These are phyloP conservation scores for Oryza australiensis DNA, from an alignment of 176 grass and related monocot species.

Conservation along the genomic window DNA sequence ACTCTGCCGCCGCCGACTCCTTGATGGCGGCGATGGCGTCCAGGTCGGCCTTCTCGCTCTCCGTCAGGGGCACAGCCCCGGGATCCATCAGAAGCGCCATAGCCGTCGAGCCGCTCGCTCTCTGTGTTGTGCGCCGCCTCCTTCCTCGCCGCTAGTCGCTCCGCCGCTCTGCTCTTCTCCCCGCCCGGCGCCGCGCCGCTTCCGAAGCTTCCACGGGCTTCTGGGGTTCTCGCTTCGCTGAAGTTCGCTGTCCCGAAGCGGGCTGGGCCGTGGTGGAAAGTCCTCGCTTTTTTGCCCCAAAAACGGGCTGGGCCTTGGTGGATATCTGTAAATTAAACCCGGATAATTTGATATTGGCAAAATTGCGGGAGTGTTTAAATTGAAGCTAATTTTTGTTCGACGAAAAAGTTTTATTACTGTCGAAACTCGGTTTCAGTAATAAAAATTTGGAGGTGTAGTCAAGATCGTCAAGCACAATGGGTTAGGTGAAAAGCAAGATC, in stretches of 20 bases:
- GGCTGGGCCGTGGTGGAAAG: background rate
- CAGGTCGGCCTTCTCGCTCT: conserved; percentile 75
- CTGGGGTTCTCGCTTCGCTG: background rate
- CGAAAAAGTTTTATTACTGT: no score
- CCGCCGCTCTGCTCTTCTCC: background rate
- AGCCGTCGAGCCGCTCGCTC: background rate
- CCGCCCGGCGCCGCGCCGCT: conserved; percentile 26
- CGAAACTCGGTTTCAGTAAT: no score
- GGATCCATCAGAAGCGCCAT: conserved; percentile 89
- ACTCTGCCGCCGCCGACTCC: conserved; percentile 70
- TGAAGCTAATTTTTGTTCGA: no score
- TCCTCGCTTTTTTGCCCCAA: no score
- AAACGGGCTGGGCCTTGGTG: no score
- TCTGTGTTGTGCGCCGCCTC: background rate
- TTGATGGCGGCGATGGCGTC: conserved; percentile 79
- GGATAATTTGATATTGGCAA: no score
- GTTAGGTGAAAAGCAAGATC: no score
- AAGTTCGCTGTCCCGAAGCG: no score
- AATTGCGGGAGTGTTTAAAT: no score
- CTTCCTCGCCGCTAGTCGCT: background rate
- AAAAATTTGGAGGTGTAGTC: no score
- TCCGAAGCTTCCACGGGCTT: background rate
- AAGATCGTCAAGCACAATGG: no score
- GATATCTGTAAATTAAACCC: no score
- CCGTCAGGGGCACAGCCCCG: conserved; percentile 56